These are phyloP conservation scores for Starmerella bombicola DNA, from an alignment of 805 yeast species.

Conservation along the genomic window DNA sequence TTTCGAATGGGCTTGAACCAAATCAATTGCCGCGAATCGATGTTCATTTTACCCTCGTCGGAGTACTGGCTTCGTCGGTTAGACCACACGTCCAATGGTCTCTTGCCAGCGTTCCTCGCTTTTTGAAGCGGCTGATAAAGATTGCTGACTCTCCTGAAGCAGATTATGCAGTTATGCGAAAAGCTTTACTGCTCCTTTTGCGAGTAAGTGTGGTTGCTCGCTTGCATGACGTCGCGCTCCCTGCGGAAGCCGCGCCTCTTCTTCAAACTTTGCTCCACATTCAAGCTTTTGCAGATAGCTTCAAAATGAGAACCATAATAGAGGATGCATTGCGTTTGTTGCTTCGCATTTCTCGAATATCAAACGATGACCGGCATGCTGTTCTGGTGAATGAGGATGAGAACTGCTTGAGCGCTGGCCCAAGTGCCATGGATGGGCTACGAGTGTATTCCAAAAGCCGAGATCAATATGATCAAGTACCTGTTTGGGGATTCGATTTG, in stretches of 20 bases:
- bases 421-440: conserved; percentile 16
- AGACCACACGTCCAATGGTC: conserved; percentile 10
- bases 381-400: not conserved
- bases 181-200: conserved; percentile 11
- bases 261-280: conserved; percentile 11
- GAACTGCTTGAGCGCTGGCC: conserved; percentile 4
- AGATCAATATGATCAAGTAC: conserved; percentile 30
- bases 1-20: conserved; percentile 4
- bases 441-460: conserved; percentile 20
- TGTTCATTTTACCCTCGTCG: conserved; percentile 7
- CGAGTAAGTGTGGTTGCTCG: conserved; percentile 14
- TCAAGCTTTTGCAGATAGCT: conserved; percentile 12
- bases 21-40: conserved; percentile 6
- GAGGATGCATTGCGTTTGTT: conserved; percentile 16
- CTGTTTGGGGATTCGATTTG: conserved; percentile 41
- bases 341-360: conserved; percentile 3
- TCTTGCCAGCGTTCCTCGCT: conserved; percentile 8
- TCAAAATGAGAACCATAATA: conserved; percentile 8
- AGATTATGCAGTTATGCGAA: not conserved
- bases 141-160: not conserved
- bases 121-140: conserved; percentile 3
- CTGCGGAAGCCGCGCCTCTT: conserved; percentile 8
- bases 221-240: conserved; percentile 5
- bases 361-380: not conserved
- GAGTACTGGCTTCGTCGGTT: conserved; percentile 9